Conservation (phyloP, 2,329 filamentous ascomycete species). For the Stemphylium lycopersici region DNA sequence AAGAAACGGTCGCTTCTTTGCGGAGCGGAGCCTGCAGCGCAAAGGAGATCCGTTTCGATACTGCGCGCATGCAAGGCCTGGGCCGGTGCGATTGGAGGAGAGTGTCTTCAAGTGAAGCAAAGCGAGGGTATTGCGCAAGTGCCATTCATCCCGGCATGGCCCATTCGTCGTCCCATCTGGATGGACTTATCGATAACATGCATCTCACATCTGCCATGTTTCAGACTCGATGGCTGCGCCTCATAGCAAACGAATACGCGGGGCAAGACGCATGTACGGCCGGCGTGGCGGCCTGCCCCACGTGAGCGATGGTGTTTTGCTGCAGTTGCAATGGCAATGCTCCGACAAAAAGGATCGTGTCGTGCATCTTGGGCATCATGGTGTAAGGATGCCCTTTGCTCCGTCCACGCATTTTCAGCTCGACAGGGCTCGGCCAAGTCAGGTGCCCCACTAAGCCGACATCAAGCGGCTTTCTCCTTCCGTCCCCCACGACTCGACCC, state of each 20-base stretch:
- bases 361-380: conserved; percentile 36
- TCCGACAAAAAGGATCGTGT: conserved; percentile 20
- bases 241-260: conserved; percentile 32
- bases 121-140: conserved; percentile 33
- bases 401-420: conserved; percentile 37
- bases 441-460: conserved; percentile 30
- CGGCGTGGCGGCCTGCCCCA: conserved; percentile 39
- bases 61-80: conserved; percentile 20
- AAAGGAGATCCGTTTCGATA: conserved; percentile 35
- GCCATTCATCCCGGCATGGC: conserved; percentile 23
- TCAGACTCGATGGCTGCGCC: conserved; percentile 42
- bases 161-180: conserved; percentile 37
- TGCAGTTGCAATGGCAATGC: conserved; percentile 7
- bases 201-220: conserved; percentile 36
- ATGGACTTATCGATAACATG: conserved; percentile 42
- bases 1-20: conserved; percentile 21
- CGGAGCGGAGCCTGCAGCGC: conserved; percentile 18
- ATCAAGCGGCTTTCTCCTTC: conserved; percentile 19
- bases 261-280: conserved; percentile 28
- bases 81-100: conserved; percentile 34
- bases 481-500: conserved; percentile 1
- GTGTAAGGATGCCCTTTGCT: conserved; percentile 21
- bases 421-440: conserved; percentile 26
- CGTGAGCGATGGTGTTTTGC: conserved; percentile 16
- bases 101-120: conserved; percentile 32